phyloP scores from a whole-genome alignment of 129 eudicot species.

The Dittrichia graveolens region DNA sequence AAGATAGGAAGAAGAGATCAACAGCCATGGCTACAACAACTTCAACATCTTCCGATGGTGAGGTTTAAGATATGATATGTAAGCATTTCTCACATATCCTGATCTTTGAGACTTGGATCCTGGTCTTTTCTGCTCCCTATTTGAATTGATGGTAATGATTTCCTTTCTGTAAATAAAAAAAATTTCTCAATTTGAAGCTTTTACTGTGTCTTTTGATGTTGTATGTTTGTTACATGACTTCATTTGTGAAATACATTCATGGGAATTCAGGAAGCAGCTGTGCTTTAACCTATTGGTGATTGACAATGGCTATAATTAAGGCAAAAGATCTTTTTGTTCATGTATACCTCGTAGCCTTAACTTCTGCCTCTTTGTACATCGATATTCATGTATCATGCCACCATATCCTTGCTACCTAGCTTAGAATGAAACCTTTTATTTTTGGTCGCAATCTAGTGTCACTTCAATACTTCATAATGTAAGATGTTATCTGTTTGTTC shows the following conservation, averaged over 20 bases:
- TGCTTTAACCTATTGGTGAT: not conserved
- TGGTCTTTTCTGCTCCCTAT: slow-evolving; percentile 4
- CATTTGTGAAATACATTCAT: slow-evolving; percentile 19
- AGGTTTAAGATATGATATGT: slow-evolving; percentile 16
- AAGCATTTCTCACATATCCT: not conserved
- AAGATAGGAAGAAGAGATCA: slow-evolving; percentile 55
- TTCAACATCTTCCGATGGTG: slow-evolving; percentile 14
- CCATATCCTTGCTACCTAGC: not conserved
- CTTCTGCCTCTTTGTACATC: too few species aligned
- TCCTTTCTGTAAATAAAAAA: slow-evolving; percentile 28
- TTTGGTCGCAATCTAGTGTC: slow-evolving; percentile 4
- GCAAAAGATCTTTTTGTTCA: not conserved
- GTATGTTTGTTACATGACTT: slow-evolving; percentile 20
- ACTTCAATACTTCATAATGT: not conserved
- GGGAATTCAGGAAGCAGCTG: not conserved
- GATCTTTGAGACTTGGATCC: not conserved
- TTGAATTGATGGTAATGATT: slow-evolving; percentile 28
- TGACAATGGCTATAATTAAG: slow-evolving; percentile 6
- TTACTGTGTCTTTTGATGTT: slow-evolving; percentile 26
- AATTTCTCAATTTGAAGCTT: slow-evolving; percentile 10
- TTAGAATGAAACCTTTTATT: not conserved
- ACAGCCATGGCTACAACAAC: not conserved
- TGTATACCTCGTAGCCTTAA: not conserved
- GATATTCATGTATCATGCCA: not conserved
- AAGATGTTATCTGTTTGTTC: not conserved